Base-by-base conservation (phyloP, 2,329 filamentous ascomycete genomes). In the Raffaelea albimanens region DNA sequence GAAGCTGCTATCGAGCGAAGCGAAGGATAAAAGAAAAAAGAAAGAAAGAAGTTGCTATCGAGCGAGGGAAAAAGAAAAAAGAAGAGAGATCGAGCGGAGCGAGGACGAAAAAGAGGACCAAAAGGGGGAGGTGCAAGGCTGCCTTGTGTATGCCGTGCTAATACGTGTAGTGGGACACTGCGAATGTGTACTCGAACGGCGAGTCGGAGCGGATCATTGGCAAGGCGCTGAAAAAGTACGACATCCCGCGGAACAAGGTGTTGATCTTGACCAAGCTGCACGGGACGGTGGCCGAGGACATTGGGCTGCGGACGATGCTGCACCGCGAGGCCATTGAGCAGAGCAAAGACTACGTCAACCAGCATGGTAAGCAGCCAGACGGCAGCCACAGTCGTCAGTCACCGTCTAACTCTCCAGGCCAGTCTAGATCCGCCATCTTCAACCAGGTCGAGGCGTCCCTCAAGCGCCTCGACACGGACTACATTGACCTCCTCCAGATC, bases 201-300 rank as follows among this genome's bases (percentile, higher is more conserved):
- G 63, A 60, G 3, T 82, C 75, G 13, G 83, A 87, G 62, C 64
- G 70, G 48, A 77, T 87, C 56, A 73, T 87, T 51, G 82, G 72
- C 50, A 82, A 82, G 60, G 81, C 82, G 2, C 64, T 87, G 48
- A 77, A 76, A 57, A 67, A 78, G 50, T 85, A 78, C 67, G 66
- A 72, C 39, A 84, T 87, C 55, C 82, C 82, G 1, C 75, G 83
- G 31, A 66, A 73, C 51, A 79, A 79, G 52, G 66, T 87, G 43
- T 75, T 85, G 21, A 78, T 87, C 57, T 63, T 86, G 53, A 78
- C 74, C 22, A 86, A 86, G 66, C 63, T 62, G 50, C 61, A 56
- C 55, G 59, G 57, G 48, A 58, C 55, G 34, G 63, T 65, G 4
- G 63, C 61, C n/a, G 65, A 67, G 34, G 43, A 49, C 14, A 60